Evolutionary conservation across 805 yeast genomes (phyloP).

Genomic region (Lipomyces orientalis): DNA sequence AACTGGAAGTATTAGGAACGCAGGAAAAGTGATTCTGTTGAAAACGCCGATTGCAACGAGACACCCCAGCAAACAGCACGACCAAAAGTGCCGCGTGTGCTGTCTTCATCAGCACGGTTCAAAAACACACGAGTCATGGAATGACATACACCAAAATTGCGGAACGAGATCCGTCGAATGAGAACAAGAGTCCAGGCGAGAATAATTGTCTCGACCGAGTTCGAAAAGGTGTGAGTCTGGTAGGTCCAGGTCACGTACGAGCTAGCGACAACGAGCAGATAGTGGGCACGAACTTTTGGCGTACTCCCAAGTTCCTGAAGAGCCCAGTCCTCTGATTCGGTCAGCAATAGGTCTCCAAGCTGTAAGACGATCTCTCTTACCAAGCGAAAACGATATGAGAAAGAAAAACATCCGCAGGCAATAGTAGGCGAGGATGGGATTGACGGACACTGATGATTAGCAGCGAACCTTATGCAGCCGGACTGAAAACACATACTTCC

Average conservation of each 20-base stretch:
- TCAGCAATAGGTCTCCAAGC: background rate
- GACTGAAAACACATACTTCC: constrained; percentile 23
- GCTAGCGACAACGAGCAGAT: constrained; percentile 52
- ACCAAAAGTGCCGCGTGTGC: constrained; percentile 31
- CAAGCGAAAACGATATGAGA: constrained; percentile 27
- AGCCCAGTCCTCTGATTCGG: constrained; percentile 34
- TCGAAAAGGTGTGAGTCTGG: constrained; percentile 90
- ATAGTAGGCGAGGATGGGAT: constrained; percentile 31
- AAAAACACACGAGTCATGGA: background rate
- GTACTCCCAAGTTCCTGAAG: constrained; percentile 34
- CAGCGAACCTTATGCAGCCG: background rate
- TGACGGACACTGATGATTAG: constrained; percentile 18
- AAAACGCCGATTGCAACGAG: constrained; percentile 71
- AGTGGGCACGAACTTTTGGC: constrained; percentile 34
- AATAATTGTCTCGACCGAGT: constrained; percentile 68
- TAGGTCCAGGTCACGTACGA: constrained; percentile 76
- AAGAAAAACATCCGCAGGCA: constrained; percentile 34
- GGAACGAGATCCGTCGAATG: constrained; percentile 45
- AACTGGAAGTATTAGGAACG: constrained; percentile 72
- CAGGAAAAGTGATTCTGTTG: constrained; percentile 83
- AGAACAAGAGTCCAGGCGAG: constrained; percentile 58
- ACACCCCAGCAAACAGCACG: constrained; percentile 49
- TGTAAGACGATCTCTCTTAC: constrained; percentile 5
- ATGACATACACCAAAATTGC: constrained; percentile 24
- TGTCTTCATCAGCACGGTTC: constrained; percentile 21